Conservation (phyloP, 306 rosid genomes). For the Hippophae tibetana region DNA sequence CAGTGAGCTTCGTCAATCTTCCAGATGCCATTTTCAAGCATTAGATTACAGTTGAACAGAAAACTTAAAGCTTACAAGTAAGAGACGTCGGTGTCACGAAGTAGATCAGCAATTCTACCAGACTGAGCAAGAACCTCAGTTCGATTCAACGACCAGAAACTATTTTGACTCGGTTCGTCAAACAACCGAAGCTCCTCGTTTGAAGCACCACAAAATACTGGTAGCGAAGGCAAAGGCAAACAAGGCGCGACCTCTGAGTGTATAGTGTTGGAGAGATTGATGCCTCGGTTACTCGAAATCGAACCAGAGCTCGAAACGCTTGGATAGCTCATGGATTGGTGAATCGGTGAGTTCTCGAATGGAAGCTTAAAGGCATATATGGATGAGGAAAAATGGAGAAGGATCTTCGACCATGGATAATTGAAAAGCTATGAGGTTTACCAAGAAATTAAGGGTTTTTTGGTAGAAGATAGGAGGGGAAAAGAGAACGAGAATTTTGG, state of each 20-base stretch:
- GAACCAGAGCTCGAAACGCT: slow-evolving; percentile 23
- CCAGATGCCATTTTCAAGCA: too few species aligned
- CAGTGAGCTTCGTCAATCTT: too few species aligned
- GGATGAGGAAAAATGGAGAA: slow-evolving; percentile 8
- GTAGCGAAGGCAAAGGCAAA: slow-evolving; percentile 89
- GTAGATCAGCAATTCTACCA: slow-evolving; percentile 73
- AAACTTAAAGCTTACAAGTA: slow-evolving; percentile 51
- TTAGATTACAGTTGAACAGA: too few species aligned
- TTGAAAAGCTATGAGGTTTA: slow-evolving; percentile 27
- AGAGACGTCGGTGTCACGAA: slow-evolving; percentile 70
- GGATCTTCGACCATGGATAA: slow-evolving; percentile 22
- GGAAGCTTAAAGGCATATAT: slow-evolving; percentile 42
- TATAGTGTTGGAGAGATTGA: slow-evolving; percentile 56
- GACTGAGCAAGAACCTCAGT: slow-evolving; percentile 56
- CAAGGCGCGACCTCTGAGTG: slow-evolving; percentile 88
- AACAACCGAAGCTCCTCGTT: slow-evolving; percentile 55
- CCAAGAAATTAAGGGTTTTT: slow-evolving; percentile 37
- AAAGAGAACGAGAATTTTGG: slow-evolving; percentile 2
- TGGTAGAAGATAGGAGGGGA: background rate
- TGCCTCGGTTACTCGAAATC: slow-evolving; percentile 43
- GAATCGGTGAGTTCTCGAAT: slow-evolving; percentile 29
- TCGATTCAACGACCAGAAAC: slow-evolving; percentile 30
- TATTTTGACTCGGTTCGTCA: slow-evolving; percentile 35
- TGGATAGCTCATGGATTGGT: slow-evolving; percentile 53
- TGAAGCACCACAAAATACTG: slow-evolving; percentile 79